Conservation (phyloP, 2,329 filamentous ascomycete species). For the Tolypocladium guangdongense region DNA sequence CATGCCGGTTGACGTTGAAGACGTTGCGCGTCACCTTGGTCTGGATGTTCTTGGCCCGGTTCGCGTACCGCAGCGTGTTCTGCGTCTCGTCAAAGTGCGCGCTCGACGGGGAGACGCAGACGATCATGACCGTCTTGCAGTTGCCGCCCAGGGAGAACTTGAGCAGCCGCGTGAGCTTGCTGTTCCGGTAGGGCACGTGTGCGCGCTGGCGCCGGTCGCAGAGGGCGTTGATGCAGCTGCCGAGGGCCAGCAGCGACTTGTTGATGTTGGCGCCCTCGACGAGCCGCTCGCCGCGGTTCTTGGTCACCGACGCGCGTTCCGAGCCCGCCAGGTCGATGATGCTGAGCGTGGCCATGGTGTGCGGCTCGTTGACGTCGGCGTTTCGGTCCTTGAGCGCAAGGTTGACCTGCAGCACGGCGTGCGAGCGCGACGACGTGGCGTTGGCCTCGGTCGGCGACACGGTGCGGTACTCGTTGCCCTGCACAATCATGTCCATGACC, state of each 20-base stretch:
- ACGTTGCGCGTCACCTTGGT: slow-evolving; percentile 99
- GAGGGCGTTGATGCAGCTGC: slow-evolving; percentile 95
- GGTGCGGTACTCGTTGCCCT: slow-evolving; percentile 86
- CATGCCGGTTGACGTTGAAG: slow-evolving; percentile 97
- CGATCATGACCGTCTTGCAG: slow-evolving; percentile 99
- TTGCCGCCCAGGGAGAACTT: slow-evolving; percentile 97
- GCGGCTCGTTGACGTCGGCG: slow-evolving; percentile 82
- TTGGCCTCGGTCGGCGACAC: slow-evolving; percentile 97
- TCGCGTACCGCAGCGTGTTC: slow-evolving; percentile 94
- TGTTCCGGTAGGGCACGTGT: slow-evolving; percentile 95
- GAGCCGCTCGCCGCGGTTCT: slow-evolving; percentile 85
- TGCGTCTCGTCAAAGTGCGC: slow-evolving; percentile 97
- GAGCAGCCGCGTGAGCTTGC: slow-evolving; percentile 85
- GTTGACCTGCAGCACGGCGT: slow-evolving; percentile 96
- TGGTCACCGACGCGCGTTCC: slow-evolving; percentile 90
- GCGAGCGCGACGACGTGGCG: slow-evolving; percentile 91
- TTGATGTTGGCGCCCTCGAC: slow-evolving; percentile 98
- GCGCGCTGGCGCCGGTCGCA: slow-evolving; percentile 87
- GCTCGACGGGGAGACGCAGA: slow-evolving; percentile 93
- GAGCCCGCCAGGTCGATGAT: slow-evolving; percentile 97
- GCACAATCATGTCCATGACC: slow-evolving; percentile 98
- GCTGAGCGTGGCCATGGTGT: slow-evolving; percentile 95
- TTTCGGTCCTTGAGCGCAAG: slow-evolving; percentile 90
- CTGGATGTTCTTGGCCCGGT: slow-evolving; percentile 97
- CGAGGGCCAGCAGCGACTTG: slow-evolving; percentile 88